These are phyloP conservation scores for Mucor sp. DNA, from an alignment of 371 early-diverging fungal species.

Conservation along the genomic window DNA sequence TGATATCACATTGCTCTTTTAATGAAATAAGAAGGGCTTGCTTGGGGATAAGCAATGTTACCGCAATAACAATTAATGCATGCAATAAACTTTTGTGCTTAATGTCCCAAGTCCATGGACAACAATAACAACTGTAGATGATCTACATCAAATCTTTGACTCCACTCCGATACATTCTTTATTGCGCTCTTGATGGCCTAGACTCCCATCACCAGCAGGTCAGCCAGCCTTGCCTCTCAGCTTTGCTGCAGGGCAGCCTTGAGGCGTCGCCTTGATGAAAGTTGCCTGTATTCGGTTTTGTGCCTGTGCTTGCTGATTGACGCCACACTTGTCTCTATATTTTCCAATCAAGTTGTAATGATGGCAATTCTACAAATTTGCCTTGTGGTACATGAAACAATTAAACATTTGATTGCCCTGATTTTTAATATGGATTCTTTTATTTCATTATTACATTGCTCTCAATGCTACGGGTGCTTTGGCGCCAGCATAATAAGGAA, in stretches of 20 bases:
- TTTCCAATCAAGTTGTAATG: neutral
- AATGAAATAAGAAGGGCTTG: neutral
- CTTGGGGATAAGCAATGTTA: neutral
- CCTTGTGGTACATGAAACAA: neutral
- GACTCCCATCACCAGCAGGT: neutral
- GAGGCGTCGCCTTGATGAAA: neutral
- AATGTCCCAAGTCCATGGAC: neutral
- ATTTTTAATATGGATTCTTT: neutral
- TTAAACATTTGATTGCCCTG: neutral
- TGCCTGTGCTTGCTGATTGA: neutral
- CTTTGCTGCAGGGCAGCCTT: neutral
- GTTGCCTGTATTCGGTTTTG: neutral
- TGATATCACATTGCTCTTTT: neutral
- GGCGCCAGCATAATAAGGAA: neutral
- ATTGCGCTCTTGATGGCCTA: neutral
- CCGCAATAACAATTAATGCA: neutral
- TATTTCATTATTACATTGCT: neutral
- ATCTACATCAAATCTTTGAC: neutral
- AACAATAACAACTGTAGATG: neutral
- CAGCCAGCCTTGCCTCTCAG: neutral
- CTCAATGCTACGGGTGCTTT: neutral
- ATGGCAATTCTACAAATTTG: neutral
- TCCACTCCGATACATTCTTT: neutral
- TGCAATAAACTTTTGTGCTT: neutral
- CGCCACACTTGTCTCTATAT: neutral